Conservation (phyloP, 2,329 filamentous ascomycete genomes). For the Trichophyton simii region DNA sequence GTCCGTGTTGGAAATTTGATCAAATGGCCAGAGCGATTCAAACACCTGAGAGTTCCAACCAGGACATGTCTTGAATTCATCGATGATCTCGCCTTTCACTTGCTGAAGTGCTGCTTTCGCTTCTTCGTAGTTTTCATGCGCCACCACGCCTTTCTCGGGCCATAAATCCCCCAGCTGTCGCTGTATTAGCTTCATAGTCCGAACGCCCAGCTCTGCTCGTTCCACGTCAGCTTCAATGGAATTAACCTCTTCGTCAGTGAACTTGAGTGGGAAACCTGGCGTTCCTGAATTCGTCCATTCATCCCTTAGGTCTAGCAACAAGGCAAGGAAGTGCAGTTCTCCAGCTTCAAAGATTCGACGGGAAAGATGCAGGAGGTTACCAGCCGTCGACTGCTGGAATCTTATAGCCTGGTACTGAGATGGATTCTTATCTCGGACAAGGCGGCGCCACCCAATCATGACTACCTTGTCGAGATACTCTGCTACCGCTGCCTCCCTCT, state of each 20-base stretch:
- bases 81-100: slow-evolving; percentile 18
- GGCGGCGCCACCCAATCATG: slow-evolving; percentile 10
- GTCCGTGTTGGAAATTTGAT: too few relatives aligned
- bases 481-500: slow-evolving; percentile 1
- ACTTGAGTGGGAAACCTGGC: slow-evolving; percentile 16
- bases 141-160: slow-evolving; percentile 12
- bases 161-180: slow-evolving; percentile 16
- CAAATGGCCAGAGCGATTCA: slow-evolving; percentile 20
- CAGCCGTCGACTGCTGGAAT: slow-evolving; percentile 8
- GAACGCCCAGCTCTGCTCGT: slow-evolving; percentile 17
- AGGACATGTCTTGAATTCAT: slow-evolving; percentile 17
- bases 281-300: slow-evolving; percentile 1
- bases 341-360: slow-evolving; percentile 7
- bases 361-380: slow-evolving; percentile 4
- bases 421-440: slow-evolving; percentile 9
- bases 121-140: slow-evolving; percentile 8
- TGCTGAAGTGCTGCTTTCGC: slow-evolving; percentile 12
- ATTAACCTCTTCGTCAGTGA: slow-evolving; percentile 17
- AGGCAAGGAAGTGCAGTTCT: slow-evolving; percentile 6
- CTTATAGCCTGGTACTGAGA: slow-evolving; percentile 6
- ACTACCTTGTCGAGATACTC: slow-evolving; percentile 6
- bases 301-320: slow-evolving; percentile 6
- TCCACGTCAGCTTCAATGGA: slow-evolving; percentile 20
- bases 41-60: slow-evolving; percentile 20
- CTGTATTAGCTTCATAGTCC: slow-evolving; percentile 17